These are phyloP conservation scores for Staphylotrichum longicolle DNA, from an alignment of 495 filamentous ascomycete genomes.

Conservation along the genomic window DNA sequence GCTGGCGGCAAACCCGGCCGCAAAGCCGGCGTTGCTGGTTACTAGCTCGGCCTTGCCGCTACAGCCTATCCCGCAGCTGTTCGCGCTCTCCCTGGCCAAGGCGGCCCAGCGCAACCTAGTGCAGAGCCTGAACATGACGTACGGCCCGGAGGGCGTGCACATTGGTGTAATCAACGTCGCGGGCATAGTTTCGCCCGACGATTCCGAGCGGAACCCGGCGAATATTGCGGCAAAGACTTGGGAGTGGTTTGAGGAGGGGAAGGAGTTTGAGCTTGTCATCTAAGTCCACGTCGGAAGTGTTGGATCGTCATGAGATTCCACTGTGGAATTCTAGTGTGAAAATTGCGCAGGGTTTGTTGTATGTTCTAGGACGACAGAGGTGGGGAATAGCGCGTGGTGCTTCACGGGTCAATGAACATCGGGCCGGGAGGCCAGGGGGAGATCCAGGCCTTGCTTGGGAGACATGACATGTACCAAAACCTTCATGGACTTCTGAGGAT, in stretches of 20 bases:
- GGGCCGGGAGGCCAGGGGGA: too few species aligned
- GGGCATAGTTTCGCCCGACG: conserved; percentile 34
- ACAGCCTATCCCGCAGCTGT: conserved; percentile 38
- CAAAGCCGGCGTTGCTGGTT: conserved; percentile 38
- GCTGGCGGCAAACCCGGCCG: conserved; percentile 23
- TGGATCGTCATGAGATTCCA: not conserved
- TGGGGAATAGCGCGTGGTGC: too few species aligned
- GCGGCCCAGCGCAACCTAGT: conserved; percentile 43
- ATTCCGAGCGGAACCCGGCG: conserved; percentile 35
- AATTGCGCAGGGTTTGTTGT: too few species aligned
- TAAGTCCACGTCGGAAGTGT: not conserved
- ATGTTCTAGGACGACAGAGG: too few species aligned
- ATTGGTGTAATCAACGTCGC: conserved; percentile 40
- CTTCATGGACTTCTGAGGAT: too few species aligned
- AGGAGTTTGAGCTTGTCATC: conserved; percentile 28
- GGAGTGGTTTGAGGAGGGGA: conserved; percentile 37
- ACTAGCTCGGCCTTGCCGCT: conserved; percentile 38
- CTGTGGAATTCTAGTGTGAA: too few species aligned
- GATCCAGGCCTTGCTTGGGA: too few species aligned
- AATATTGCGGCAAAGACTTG: conserved; percentile 41
- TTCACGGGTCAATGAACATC: too few species aligned
- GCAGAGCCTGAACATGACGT: conserved; percentile 33
- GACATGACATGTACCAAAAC: too few species aligned
- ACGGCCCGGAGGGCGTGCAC: conserved; percentile 37
- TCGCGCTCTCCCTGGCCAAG: conserved; percentile 43